Evolutionary conservation across 2,329 filamentous ascomycete genomes (phyloP), one percentile per base, ranked within the genome.

Genomic region (Thelonectria olida): DNA sequence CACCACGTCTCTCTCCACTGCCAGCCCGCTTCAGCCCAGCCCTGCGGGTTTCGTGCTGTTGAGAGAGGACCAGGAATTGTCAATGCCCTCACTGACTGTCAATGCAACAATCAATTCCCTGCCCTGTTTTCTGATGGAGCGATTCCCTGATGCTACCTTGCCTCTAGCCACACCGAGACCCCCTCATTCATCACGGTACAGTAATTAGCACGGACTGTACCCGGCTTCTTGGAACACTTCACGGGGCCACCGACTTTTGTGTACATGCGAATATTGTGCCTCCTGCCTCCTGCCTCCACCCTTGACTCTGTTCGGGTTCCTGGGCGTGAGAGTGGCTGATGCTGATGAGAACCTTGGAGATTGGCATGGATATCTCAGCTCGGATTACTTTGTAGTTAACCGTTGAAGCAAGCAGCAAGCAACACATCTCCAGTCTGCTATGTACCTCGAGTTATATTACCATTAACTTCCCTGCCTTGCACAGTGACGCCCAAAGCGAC

Each of bases 181-280:
- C 41, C 34, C 42, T 42, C 39, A 23, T 22, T 23, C 7, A 38
- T 28, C 20, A 52, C 36, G 6, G 28, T n/a, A 41, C 36, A 19
- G 36, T 39, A 39, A 6, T 15, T 38, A 17, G 48, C 57, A 60
- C 57, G 28, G 57, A 36, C 57, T 25, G 20, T 54, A 49, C 58
- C 64, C 63, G 61, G 62, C 57, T 60, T 51, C 64, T 66, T 67
- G 61, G 60, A 65, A 70, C 56, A 48, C 58, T 61, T 42, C 52
- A 48, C 52, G 38, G 53, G 31, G 39, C 39, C 47, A 51, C 58
- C 53, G 52, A 56, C 20, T n/a, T 44, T 44, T 44, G 34, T 17
- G 28, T 27, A 31, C 22, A 19, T 58, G 41, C 47, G 41, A 48
- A 54, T 49, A n/a, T n/a, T 55, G 51, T 50, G 47, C 31, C 23